A percentile compares a stretch with the other conserved stretches of the same genome.
phyloP scores from a whole-genome alignment of 1,139 yeast species.

The Yamadazyma membranifaciens region DNA sequence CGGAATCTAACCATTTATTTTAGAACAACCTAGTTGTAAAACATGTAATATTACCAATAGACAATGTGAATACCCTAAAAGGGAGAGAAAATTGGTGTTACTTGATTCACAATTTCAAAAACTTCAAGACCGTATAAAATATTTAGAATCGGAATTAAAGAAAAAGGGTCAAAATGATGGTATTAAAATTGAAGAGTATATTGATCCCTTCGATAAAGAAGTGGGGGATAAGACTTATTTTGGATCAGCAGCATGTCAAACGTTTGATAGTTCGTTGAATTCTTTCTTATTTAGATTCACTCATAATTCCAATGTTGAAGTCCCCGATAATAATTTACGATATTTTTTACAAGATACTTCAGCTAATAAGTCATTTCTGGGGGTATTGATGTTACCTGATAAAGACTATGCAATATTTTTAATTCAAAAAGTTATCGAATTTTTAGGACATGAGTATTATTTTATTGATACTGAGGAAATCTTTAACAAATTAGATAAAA shows the following conservation, averaged over 20 bases:
- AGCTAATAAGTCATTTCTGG: slow-evolving; percentile 12
- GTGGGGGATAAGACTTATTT: slow-evolving; percentile 8
- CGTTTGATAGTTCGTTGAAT: slow-evolving; percentile 15
- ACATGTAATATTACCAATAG: slow-evolving; percentile 11
- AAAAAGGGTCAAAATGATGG: slow-evolving; percentile 2
- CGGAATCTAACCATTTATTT: slow-evolving; percentile 3
- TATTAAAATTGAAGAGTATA: slow-evolving; percentile 10
- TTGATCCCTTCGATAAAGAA: slow-evolving; percentile 14
- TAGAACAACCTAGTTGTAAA: slow-evolving; percentile 14
- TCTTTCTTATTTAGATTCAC: slow-evolving; percentile 13
- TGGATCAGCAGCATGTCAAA: slow-evolving; percentile 14
- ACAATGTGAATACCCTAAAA: slow-evolving; percentile 14
- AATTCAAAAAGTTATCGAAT: slow-evolving; percentile 11
- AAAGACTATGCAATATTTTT: slow-evolving; percentile 14
- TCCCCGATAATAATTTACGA: slow-evolving; percentile 5
- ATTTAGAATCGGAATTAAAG: slow-evolving; percentile 11
- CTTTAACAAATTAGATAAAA: slow-evolving; percentile 9
- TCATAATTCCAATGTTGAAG: slow-evolving; percentile 3
- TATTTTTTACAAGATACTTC: slow-evolving; percentile 10
- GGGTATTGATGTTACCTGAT: slow-evolving; percentile 14
- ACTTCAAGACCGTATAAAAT: slow-evolving; percentile 6
- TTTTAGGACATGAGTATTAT: slow-evolving; percentile 13
- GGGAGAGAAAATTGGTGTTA: slow-evolving; percentile 14
- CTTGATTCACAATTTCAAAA: slow-evolving; percentile 15
- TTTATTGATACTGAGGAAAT: slow-evolving; percentile 11